Evolutionary conservation across 164 flowering plant genomes (phyloP), one percentile per base, ranked within the genome.

Genomic region (Tetracentron sinense): DNA sequence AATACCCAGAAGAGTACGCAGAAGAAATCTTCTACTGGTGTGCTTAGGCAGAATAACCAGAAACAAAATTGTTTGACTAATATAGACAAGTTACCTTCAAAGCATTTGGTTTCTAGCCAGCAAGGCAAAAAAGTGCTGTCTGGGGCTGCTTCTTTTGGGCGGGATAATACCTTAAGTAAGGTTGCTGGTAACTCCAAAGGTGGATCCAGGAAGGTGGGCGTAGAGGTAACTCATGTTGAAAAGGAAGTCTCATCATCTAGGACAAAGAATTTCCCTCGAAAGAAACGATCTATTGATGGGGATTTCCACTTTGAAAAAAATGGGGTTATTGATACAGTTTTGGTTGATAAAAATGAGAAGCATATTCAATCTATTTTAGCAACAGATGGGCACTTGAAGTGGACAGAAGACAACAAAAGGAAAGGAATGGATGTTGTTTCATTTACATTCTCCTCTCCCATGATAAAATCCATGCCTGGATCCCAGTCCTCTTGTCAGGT

Each of bases 401-500:
- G 69, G 72, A 67, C 60, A 23, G 23, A 30, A 60, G 71, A 69
- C 49, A 65, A 70, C 38, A 67, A 27, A 47, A 83, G 78, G 56
- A 73, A 68, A 28, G 72, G 77, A 46, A 74, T 64, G 72, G 87
- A 86, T 76, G 72, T 84, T 31, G 70, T 87, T 64, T 87, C 92
- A 38, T 87, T 87, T 72, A 81, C 89, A 31, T 87, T 87, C 57
- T 54, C 82, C 4, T 78, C 92, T 51, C 92, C 92, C 22, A 72
- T 86, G 1, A 81, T 71, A 49, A 73, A 69, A 50, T 60, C 79
- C 5, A 60, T 26, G 16, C 38, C 67, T 44, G 69, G 49, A 55
- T 44, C 75, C 4, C 65, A 27, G 33, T 63, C 72, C 63, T 55
- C 72, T 3, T 42, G 57, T 47, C 69, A 68, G 60, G 56, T 16